Conservation (phyloP, 2,329 filamentous ascomycete genomes). For the Stagonosporopsis cucurbitacearum region DNA sequence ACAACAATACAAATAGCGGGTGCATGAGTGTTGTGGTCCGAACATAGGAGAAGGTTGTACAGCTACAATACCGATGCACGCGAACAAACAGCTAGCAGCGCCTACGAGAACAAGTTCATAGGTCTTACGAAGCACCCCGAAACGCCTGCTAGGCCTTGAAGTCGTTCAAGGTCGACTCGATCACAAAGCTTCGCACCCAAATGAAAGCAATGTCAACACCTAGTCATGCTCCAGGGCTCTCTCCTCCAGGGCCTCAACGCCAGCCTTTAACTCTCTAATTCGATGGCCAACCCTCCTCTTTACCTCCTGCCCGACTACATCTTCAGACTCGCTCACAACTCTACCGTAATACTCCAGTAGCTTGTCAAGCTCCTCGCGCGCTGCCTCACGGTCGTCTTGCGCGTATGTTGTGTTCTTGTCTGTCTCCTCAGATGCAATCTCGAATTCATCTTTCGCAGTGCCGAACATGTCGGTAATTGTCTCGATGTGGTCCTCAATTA, state of each 20-base stretch:
- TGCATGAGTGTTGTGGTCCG: not conserved
- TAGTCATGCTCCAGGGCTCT: constrained; percentile 57
- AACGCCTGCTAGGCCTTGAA: constrained; percentile 7
- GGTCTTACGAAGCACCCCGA: not conserved
- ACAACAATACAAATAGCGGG: not conserved
- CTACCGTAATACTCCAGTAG: constrained; percentile 57
- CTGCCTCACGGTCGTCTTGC: constrained; percentile 60
- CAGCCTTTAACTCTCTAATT: constrained; percentile 61
- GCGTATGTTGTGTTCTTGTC: constrained; percentile 63
- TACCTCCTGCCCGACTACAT: constrained; percentile 12
- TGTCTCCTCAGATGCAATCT: constrained; percentile 60
- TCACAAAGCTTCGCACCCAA: not conserved
- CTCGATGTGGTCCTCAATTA: constrained; percentile 43
- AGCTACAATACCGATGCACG: constrained; percentile 6
- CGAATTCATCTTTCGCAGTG: constrained; percentile 53
- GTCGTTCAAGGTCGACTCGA: not conserved
- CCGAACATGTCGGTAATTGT: constrained; percentile 48
- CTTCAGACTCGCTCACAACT: constrained; percentile 10
- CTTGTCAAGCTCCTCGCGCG: constrained; percentile 59
- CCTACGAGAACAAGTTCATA: not conserved
- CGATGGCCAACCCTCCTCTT: constrained; percentile 41
- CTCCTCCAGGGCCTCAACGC: constrained; percentile 60
- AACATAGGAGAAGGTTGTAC: not conserved
- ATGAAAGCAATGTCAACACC: not conserved
- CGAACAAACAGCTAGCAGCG: not conserved